Evolutionary conservation across 495 filamentous ascomycete genomes (phyloP), one percentile per base, ranked within the genome.

Genomic region (Penicilliopsis zonata): DNA sequence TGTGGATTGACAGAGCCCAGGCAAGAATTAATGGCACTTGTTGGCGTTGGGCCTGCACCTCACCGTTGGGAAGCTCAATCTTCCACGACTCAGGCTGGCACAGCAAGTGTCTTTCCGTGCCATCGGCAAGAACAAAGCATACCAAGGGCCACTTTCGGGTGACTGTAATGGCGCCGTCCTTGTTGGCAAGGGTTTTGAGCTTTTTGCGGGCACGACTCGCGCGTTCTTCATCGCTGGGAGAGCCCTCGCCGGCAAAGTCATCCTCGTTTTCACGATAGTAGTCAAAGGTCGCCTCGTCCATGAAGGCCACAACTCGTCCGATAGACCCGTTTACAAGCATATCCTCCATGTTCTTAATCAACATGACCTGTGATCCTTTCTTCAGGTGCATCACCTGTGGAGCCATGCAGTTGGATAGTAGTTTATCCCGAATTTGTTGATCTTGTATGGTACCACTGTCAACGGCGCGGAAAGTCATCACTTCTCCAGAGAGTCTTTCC

Each of bases 271-370:
- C 59, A 1, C 60, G 55, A 39, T 76, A 78, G 8, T 62, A 49
- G 17, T 81, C 83, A 41, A 88, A 95, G 2, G 68, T 75, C 17
- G 69, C 61, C 40, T 94, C 80, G 33, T 70, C 80, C 84, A 88
- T 93, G 55, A 98, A 96, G 2, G 66, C 78, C 4, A 81, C 56
- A 2, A 98, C 79, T 30, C 76, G 81, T 1, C 90, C 90, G 22
- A 96, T 70, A 0, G 90, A 92, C 3, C 90, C 90, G 41, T 98
- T 98, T 35, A 96, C 90, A 2, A 96, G 72, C 0, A 68, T 72
- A 2, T 94, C 88, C 52, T 98, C 90, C 63, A 94, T 77, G 47
- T 98, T 98, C 49, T 98, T 98, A 67, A 96, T 94, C n/a, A 98
- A 59, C 90, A 98, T 96, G 17, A 98, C 92, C 49, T 96, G 92